Base-by-base conservation (phyloP, 768 basidiomycete species). In the Boletales sp. region DNA sequence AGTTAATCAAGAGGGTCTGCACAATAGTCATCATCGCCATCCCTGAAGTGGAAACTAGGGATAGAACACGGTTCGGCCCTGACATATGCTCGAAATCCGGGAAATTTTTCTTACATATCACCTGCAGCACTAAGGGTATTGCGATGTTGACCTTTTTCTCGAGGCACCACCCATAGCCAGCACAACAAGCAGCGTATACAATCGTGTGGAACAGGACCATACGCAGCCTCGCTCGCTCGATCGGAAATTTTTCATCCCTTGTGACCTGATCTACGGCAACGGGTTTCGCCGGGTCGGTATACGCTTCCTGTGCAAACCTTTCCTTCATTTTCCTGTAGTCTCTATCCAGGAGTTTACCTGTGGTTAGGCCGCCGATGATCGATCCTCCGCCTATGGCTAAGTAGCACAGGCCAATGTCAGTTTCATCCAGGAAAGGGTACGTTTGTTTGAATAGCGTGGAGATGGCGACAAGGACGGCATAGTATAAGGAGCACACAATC, bases 381-480 rank as follows among this genome's bases (percentile, higher is more conserved):
- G 83, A 83, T 0, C 91, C 93, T 14, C 80, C 77, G 2, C 90
- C 92, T 44, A 86, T 77, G 2, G 83, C 80, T 47, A 93, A 69
- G 70, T 84, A 94, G 64, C 87, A 91, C 5, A 94, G 67, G 3
- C 91, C 91, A 31, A 88, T 71, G 25, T 79, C 70, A 9, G 75
- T 68, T 57, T 75, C 74, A 53, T 59, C 69, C 42, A 80, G 68
- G 52, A 57, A 75, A 8, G 74, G 77, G 70, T 78, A 94, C 30
- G 60, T 65, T 8, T 63, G 48, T 53, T 72, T 67, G 76, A 77
- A 70, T 59, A 86, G 58, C 57, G 81, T 72, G 61, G 84, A 68
- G 71, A 71, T 60, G 18, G 73, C 74, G 48, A 72, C 58, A 48
- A 68, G 63, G 67, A 80, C 58, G 56, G 67, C 63, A 70, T 79